Conservation (phyloP, 371 early-diverging fungal species). For the Lichtheimia corymbifera region DNA sequence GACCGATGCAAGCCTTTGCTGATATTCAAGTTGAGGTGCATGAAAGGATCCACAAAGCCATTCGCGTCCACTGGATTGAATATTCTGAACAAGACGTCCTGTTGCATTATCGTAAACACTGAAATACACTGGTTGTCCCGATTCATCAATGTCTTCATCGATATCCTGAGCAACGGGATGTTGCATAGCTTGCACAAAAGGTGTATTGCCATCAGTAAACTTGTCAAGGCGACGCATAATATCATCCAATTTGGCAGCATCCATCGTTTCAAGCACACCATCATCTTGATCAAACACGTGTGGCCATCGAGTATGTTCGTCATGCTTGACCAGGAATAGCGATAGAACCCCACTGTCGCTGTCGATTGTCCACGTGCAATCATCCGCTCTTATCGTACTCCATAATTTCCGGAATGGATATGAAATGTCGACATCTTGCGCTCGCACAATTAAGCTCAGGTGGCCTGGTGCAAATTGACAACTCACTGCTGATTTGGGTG, state of each 20-base stretch:
- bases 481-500: slow-evolving; percentile 53
- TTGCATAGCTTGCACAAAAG: slow-evolving; percentile 24
- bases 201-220: slow-evolving; percentile 56
- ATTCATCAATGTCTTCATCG: slow-evolving; percentile 73
- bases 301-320: slow-evolving; percentile 73
- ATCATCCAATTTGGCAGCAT: slow-evolving; percentile 57
- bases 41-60: slow-evolving; percentile 58
- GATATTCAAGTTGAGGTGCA: slow-evolving; percentile 2
- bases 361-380: slow-evolving; percentile 79
- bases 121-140: slow-evolving; percentile 53
- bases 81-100: slow-evolving; percentile 36
- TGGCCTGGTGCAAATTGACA: slow-evolving; percentile 56
- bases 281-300: slow-evolving; percentile 75
- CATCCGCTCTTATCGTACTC: slow-evolving; percentile 57
- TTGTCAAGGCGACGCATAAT: slow-evolving; percentile 66
- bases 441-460: slow-evolving; percentile 48
- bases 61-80: slow-evolving; percentile 41
- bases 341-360: slow-evolving; percentile 53
- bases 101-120: slow-evolving; percentile 37
- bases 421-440: slow-evolving; percentile 21
- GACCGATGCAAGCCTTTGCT: slow-evolving; percentile 42
- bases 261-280: slow-evolving; percentile 74
- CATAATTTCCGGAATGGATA: slow-evolving; percentile 39
- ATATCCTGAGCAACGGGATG: slow-evolving; percentile 61
- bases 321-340: slow-evolving; percentile 63